Evolutionary conservation across 345 rosid genomes (phyloP), one percentile per base, ranked within the genome.

Genomic region (Pugionium cornutum): DNA sequence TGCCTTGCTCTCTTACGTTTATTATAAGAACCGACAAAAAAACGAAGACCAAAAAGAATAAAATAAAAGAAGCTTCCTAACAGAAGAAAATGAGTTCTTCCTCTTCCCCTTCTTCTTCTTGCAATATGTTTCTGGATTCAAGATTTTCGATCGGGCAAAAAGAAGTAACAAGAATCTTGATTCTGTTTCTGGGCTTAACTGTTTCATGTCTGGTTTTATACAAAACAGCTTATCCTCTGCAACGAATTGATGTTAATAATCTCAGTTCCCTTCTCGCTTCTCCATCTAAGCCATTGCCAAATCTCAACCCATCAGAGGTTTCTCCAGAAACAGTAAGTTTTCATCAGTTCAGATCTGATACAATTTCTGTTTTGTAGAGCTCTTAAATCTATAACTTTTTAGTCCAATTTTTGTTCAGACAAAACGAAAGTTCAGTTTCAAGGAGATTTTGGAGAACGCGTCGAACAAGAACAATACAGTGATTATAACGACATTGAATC

Each of bases 401-500:
- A 6, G 53, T 51, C 56, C 8, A 29, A 5, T 62, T 33, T 55
- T 41, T 4, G 62, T 53, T 29, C 70, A 74, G 78, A 32, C 30
- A 34, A 62, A 57, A 62, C 6, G 11, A 46, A 67, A 45, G 5
- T 4, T 68, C 3, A 63, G 65, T 68, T 67, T 74, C 69, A 50
- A 6, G 37, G 65, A 63, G 28, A 61, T 62, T 47, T 62, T 76
- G 31, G 58, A 53, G 43, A 65, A 66, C 0, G 76, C 76, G 1
- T 64, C 78, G 7, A 75, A 5, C 8, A 53, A 67, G 69, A 53
- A 79, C 70, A 86, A 60, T 7, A 89, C 92, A 6, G 86, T 89
- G 33, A 84, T 89, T 32, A 9, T 89, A 53, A 86, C 90, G 10
- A 82, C 92, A 30, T 3, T 83, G 51, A 89, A 86, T 45, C 76